Percentiles rank a stretch among this genome's conserved stretches.
phyloP scores from a whole-genome alignment of 768 basidiomycete species.

The Phaeolepiota aurea region DNA sequence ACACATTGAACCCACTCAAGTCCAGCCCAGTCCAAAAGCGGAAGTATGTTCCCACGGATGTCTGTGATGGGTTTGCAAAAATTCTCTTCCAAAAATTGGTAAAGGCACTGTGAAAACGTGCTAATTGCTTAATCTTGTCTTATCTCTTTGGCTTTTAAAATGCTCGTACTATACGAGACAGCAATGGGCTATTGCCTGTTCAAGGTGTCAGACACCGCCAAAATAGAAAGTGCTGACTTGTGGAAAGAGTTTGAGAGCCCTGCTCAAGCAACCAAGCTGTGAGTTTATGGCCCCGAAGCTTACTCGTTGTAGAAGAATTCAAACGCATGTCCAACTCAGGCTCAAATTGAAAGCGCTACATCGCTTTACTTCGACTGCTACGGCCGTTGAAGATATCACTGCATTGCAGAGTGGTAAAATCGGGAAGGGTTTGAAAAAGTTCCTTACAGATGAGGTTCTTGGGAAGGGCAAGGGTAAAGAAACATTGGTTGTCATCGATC shows the following conservation, averaged over 20 bases:
- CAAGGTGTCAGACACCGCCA: constrained; percentile 86
- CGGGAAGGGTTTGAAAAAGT: constrained; percentile 89
- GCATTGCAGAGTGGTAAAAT: constrained; percentile 89
- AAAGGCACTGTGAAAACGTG: no score
- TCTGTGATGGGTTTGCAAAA: constrained; percentile 8
- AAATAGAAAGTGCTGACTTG: constrained; percentile 77
- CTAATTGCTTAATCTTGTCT: constrained; percentile 7
- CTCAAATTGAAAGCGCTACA: constrained; percentile 93
- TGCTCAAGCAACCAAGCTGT: constrained; percentile 90
- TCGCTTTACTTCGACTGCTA: constrained; percentile 93
- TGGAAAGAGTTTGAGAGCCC: constrained; percentile 92
- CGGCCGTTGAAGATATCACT: constrained; percentile 94
- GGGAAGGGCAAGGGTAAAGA: constrained; percentile 92
- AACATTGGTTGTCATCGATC: constrained; percentile 76
- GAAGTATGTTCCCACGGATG: constrained; percentile 18
- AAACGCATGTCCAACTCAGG: constrained; percentile 28
- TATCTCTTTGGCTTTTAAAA: constrained; percentile 24
- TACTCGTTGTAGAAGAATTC: not conserved
- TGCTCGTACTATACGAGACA: constrained; percentile 97
- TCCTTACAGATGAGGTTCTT: constrained; percentile 77
- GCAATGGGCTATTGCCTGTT: constrained; percentile 96
- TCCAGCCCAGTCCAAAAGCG: constrained; percentile 2
- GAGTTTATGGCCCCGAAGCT: constrained; percentile 27
- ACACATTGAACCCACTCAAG: no score
- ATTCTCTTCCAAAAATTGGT: no score